Evolutionary conservation across 768 basidiomycete genomes (phyloP), one percentile per base, ranked within the genome.

Genomic region (Suillus subluteus): DNA sequence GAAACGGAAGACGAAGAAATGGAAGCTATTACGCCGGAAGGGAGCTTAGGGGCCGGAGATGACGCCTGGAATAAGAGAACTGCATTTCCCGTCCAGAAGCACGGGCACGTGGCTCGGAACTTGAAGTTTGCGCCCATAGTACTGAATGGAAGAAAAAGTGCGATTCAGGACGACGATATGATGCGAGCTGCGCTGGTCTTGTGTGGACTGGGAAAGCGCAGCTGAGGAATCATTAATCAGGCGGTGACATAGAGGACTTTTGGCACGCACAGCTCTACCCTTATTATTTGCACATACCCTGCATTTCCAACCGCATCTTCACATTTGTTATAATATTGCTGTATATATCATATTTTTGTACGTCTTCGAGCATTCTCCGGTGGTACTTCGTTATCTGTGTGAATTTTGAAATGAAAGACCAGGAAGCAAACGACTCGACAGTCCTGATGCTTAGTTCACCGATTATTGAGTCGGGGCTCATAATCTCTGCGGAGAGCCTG

Each of bases 131-230:
- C 21, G 26, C 56, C 61, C 9, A 23, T n/a, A 13, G 64, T 7
- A 40, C 43, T 13, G 54, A 62, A 18, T 0, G 58, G 30, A 32
- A 72, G 23, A 32, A 72, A 76, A 66, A 67, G 67, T 30, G 65
- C 8, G 8, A 68, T 66, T 72, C 82, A 84, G 55, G 87, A 90
- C 73, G 86, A 89, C 41, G 89, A 89, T 65, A 86, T 87, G 77
- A 88, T 91, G 86, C 85, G 84, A 67, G 90, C 89, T 30, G 90
- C 90, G 35, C 78, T 90, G 48, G 87, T 86, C 52, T 76, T 91
- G 23, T 91, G 89, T 73, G 89, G 90, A 41, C 79, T 83, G 44
- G 78, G 82, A 46, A 74, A 77, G 43, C 67, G 73, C 18, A 64
- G 26, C 38, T 61, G 16, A 61, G 12, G 18, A 35, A 56, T 56